Evolutionary conservation across 2,329 filamentous ascomycete species (phyloP).

Genomic region (Diaporthe amygdali): DNA sequence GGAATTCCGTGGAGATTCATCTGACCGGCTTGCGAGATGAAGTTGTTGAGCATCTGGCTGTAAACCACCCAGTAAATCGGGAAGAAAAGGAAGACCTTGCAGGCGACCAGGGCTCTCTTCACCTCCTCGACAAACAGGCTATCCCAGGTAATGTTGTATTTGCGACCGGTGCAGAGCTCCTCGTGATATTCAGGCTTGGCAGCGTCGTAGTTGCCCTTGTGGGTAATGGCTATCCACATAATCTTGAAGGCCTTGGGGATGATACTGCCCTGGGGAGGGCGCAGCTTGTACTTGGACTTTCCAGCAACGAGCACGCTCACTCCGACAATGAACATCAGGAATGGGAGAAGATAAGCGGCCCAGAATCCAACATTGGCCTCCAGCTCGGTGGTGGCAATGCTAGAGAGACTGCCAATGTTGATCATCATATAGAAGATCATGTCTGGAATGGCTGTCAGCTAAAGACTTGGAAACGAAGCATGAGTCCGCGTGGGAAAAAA

Average conservation of each 20-base stretch:
- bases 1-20: constrained; percentile 69
- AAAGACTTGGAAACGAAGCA: no score
- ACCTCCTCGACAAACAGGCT: constrained; percentile 76
- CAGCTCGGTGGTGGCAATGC: constrained; percentile 71
- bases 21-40: constrained; percentile 64
- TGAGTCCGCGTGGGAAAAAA: constrained; percentile 33
- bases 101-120: constrained; percentile 69
- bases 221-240: constrained; percentile 76
- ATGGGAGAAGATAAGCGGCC: constrained; percentile 62
- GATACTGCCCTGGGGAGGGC: constrained; percentile 64
- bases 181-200: constrained; percentile 71
- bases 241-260: constrained; percentile 68
- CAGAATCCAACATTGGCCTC: constrained; percentile 73
- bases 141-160: constrained; percentile 64
- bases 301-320: constrained; percentile 55
- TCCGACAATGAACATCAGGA: constrained; percentile 68
- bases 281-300: constrained; percentile 54
- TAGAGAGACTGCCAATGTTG: constrained; percentile 73
- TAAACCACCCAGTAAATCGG: constrained; percentile 73
- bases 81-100: constrained; percentile 71
- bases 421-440: constrained; percentile 73
- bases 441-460: constrained; percentile 13
- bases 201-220: constrained; percentile 69
- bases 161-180: constrained; percentile 70
- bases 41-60: constrained; percentile 63